Evolutionary conservation across 2,329 filamentous ascomycete genomes (phyloP).

Genomic region (Fusarium brachygibbosum): DNA sequence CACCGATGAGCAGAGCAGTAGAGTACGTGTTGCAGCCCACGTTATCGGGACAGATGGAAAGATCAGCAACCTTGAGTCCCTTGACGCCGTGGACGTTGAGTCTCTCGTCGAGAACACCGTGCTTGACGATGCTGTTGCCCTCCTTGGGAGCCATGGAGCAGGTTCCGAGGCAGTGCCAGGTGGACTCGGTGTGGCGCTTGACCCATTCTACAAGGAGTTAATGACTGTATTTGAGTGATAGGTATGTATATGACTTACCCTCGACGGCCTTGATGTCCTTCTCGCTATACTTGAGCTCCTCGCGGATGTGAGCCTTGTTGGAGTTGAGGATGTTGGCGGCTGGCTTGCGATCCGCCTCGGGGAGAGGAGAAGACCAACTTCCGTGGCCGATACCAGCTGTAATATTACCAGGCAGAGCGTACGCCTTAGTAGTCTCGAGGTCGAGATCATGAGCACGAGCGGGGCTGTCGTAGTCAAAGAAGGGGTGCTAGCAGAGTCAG

Average conservation of each 20-base stretch:
- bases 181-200: conserved; percentile 80
- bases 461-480: conserved; percentile 77
- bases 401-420: conserved; percentile 79
- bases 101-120: conserved; percentile 81
- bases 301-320: conserved; percentile 70
- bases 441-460: conserved; percentile 81
- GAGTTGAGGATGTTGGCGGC: conserved; percentile 67
- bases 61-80: conserved; percentile 81
- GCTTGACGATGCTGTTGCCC: conserved; percentile 84
- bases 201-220: conserved; percentile 65
- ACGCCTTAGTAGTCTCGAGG: conserved; percentile 79
- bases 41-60: conserved; percentile 83
- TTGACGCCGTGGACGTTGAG: conserved; percentile 83
- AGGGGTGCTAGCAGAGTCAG: conserved; percentile 67
- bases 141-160: conserved; percentile 83
- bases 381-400: conserved; percentile 80
- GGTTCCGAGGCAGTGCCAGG: conserved; percentile 66
- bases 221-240: not conserved
- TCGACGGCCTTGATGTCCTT: conserved; percentile 75
- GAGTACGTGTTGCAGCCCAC: conserved; percentile 76
- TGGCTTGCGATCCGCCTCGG: conserved; percentile 65
- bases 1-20: conserved; percentile 42
- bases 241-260: conserved; percentile 48
- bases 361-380: conserved; percentile 74
- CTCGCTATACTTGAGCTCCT: conserved; percentile 75